Evolutionary conservation across 495 filamentous ascomycete species (phyloP), one percentile per base, ranked within the genome.

Genomic region (Trichoderma parareesei): DNA sequence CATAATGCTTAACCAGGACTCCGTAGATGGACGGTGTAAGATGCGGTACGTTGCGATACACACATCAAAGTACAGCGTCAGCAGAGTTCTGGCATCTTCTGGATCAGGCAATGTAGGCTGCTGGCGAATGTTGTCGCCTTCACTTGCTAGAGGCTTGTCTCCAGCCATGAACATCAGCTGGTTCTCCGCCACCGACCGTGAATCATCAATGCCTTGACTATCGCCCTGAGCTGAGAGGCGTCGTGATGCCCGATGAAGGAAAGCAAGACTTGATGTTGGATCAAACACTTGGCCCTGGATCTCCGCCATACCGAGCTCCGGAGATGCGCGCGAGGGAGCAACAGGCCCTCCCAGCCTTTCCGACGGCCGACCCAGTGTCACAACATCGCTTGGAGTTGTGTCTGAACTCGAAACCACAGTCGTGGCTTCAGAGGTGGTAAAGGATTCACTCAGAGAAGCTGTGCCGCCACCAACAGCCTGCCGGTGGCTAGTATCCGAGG

Each of bases 31-130:
- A 6, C 75, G 69, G 62, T 80, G 77, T 38, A 81, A 65, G 46
- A 81, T 79, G 4, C 79, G 76, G 62, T 80, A 81, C 0, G 79
- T 81, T 33, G 79, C 79, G 68, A 81, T 79, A 3, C 78, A 78
- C 62, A 75, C 77, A 53, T 81, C 78, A 62, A 81, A 81, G 61
- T 81, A 81, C 10, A 76, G 71, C 5, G 66, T 70, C 8, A 80
- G 68, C 49, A 81, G 53, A 59, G 76, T 73, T 60, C 69, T 66
- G 0, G 77, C 78, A 57, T 65, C 74, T n/a, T 74, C 73, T 43
- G 73, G 71, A 1, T 77, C 63, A 0, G 77, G 78, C 16, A 81
- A 67, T 1, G 64, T 66, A 60, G 79, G 75, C 27, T 68, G 70
- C 6, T 57, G 49, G 2, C 10, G 49, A 33, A 9, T 57, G 33